These are phyloP conservation scores for Opeltia flavorubescens DNA, from an alignment of 495 filamentous ascomycete species.

Conservation along the genomic window DNA sequence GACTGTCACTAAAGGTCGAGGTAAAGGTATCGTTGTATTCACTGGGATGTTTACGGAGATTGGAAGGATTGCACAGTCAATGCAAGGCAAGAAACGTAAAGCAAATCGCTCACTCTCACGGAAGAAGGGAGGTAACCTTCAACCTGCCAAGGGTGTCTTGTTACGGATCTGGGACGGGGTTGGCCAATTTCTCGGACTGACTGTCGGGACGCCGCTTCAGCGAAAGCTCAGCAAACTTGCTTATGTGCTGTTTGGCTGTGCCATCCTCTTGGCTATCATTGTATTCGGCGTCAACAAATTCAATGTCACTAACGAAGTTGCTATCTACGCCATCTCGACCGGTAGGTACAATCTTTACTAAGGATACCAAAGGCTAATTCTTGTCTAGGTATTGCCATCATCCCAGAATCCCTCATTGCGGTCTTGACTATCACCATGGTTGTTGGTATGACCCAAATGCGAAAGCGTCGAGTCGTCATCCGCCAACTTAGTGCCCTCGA, in stretches of 20 bases:
- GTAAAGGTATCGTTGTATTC: conserved; percentile 46
- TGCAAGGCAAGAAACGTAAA: conserved; percentile 41
- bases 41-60: conserved; percentile 79
- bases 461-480: conserved; percentile 61
- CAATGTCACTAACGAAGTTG: conserved; percentile 52
- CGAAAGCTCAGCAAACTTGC: conserved; percentile 69
- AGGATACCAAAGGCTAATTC: not conserved
- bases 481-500: conserved; percentile 70
- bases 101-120: conserved; percentile 47
- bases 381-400: conserved; percentile 49
- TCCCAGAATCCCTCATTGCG: conserved; percentile 55
- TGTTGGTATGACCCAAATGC: conserved; percentile 64
- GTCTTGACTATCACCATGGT: conserved; percentile 65
- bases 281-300: conserved; percentile 69
- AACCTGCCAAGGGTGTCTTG: conserved; percentile 40
- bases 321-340: conserved; percentile 68
- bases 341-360: conserved; percentile 19
- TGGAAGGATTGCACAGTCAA: conserved; percentile 65
- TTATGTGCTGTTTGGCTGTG: conserved; percentile 58
- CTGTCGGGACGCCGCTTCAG: conserved; percentile 66
- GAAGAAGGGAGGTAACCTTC: conserved; percentile 44
- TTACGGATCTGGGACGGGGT: conserved; percentile 47
- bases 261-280: conserved; percentile 60
- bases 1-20: conserved; percentile 53
- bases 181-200: conserved; percentile 60